phyloP scores from a whole-genome alignment of 371 early-diverging fungal species.

The Quaeritorhiza haematococci region DNA sequence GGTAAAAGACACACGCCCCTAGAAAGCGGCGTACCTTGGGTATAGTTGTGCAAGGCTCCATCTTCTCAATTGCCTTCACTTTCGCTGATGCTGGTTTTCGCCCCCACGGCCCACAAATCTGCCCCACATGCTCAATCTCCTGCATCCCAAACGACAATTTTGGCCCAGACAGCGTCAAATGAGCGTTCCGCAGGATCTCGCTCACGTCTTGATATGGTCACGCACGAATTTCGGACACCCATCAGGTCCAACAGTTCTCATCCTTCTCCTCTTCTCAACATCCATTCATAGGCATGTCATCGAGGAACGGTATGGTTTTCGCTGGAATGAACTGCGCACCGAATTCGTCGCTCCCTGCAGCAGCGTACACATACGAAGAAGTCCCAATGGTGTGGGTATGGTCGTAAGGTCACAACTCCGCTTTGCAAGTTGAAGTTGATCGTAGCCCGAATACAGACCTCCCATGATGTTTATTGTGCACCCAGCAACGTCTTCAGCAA shows the following conservation, averaged over 20 bases:
- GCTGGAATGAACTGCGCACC: constrained; percentile 17
- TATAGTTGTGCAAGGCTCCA: not conserved
- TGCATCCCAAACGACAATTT: constrained; percentile 5
- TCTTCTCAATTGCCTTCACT: constrained; percentile 1
- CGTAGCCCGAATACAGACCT: constrained; percentile 25
- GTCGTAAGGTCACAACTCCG: constrained; percentile 20
- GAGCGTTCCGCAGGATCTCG: not conserved
- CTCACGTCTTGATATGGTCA: constrained; percentile 7
- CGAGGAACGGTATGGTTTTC: constrained; percentile 11
- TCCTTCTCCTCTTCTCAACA: constrained; percentile 2
- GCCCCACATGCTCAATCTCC: constrained; percentile 3
- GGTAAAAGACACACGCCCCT: constrained; percentile 7
- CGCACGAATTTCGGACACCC: constrained; percentile 5
- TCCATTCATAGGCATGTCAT: constrained; percentile 22
- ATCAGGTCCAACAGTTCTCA: not conserved
- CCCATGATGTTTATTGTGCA: constrained; percentile 11
- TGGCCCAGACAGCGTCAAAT: constrained; percentile 7
- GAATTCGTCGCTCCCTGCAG: constrained; percentile 32
- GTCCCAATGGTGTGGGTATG: constrained; percentile 22
- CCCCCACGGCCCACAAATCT: not conserved
- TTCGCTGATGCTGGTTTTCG: constrained; percentile 3
- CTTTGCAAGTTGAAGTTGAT: constrained; percentile 20
- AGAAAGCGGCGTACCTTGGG: constrained; percentile 9
- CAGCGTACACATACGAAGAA: constrained; percentile 19
- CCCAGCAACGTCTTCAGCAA: constrained; percentile 19